These are phyloP conservation scores for Eragrostis tef DNA, from an alignment of 202 grass and related monocot genomes.

Conservation along the genomic window DNA sequence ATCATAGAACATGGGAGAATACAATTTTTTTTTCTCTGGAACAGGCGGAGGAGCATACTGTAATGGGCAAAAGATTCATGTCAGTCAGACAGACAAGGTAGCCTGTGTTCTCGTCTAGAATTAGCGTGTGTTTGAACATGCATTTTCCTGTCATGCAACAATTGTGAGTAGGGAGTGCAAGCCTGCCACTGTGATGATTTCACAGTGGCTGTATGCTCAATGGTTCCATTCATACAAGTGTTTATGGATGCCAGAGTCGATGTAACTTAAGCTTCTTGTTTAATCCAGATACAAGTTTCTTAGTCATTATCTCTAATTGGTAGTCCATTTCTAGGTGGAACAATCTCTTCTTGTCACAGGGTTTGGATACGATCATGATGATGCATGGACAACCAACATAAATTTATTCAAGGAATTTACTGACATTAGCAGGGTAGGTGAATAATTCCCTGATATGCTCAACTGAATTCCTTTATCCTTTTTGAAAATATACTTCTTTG, in stretches of 20 bases:
- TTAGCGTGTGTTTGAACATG: background rate
- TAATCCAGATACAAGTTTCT: conserved; percentile 12
- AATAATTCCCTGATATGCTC: conserved; percentile 15
- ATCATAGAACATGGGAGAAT: background rate
- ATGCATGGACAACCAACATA: conserved; percentile 92
- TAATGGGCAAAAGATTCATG: conserved; percentile 94
- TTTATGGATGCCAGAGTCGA: conserved; percentile 35
- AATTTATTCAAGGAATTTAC: conserved; percentile 97
- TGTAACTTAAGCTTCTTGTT: conserved; percentile 14
- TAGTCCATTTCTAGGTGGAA: conserved; percentile 70
- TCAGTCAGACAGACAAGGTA: conserved; percentile 89
- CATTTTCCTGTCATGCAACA: conserved; percentile 29
- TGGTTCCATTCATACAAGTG: conserved; percentile 26
- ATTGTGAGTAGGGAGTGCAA: background rate
- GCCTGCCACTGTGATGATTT: conserved; percentile 7
- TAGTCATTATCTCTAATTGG: conserved; percentile 42
- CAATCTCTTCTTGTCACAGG: conserved; percentile 97
- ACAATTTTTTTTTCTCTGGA: conserved; percentile 45
- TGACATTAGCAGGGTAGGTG: conserved; percentile 85
- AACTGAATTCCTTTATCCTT: background rate
- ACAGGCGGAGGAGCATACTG: conserved; percentile 91
- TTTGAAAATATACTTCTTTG: conserved; percentile 30
- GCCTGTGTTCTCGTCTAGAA: conserved; percentile 32
- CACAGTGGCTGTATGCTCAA: background rate
- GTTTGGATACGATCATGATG: conserved; percentile 96